A percentile compares a stretch with the other conserved stretches of the same genome.
Evolutionary conservation across 257 asterid species (phyloP).

Genomic region (Plantago major): DNA sequence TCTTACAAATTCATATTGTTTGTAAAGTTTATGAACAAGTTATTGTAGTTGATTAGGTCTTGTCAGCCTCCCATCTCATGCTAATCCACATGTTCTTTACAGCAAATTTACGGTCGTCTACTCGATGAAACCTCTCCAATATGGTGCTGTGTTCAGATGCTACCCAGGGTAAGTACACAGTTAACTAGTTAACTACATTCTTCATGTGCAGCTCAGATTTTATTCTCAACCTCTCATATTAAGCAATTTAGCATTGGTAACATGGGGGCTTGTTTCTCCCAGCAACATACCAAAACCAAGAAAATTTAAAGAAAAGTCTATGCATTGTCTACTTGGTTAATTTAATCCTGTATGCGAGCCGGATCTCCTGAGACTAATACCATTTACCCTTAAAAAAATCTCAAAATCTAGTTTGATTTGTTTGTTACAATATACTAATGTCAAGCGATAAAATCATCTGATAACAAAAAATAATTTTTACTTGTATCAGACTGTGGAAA

Average conservation of each 20-base stretch:
- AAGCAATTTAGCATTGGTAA: background rate
- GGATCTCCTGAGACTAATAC: too few species aligned
- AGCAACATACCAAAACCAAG: background rate
- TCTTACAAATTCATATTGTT: background rate
- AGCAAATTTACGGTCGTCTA: slow-evolving; percentile 76
- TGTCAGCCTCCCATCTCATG: slow-evolving; percentile 1
- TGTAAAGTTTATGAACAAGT: background rate
- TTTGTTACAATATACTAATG: too few species aligned
- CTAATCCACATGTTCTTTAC: slow-evolving; percentile 22
- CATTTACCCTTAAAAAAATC: too few species aligned
- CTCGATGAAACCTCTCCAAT: slow-evolving; percentile 84
- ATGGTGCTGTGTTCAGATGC: slow-evolving; percentile 91
- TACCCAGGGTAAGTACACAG: slow-evolving; percentile 74
- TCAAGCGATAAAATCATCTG: too few species aligned
- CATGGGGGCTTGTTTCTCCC: background rate
- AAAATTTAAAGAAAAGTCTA: background rate
- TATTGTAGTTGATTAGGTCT: slow-evolving; percentile 1
- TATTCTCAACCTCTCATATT: slow-evolving; percentile 4
- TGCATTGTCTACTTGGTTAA: background rate
- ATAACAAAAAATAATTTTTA: too few species aligned
- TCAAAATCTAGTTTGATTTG: too few species aligned
- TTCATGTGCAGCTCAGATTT: background rate
- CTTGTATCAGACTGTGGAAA: slow-evolving; percentile 64
- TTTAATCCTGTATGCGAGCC: background rate
- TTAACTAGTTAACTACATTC: slow-evolving; percentile 8